phyloP scores from a whole-genome alignment of 78 protist genomes.

The Acrasis kona region DNA sequence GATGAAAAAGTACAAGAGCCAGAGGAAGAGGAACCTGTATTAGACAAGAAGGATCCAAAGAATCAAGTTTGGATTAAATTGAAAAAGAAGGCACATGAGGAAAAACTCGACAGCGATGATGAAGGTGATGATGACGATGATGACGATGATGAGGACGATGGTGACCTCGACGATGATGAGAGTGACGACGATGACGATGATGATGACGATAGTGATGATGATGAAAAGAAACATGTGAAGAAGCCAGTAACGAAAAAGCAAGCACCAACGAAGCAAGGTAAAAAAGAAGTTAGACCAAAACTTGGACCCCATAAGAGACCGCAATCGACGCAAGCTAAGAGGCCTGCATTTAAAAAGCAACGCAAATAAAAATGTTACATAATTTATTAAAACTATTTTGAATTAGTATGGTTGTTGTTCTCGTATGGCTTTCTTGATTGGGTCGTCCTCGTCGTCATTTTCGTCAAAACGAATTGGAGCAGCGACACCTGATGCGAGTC shows the following conservation, averaged over 20 bases:
- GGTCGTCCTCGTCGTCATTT: no score
- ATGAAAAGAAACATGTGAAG: constrained; percentile 18
- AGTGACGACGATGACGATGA: constrained; percentile 30
- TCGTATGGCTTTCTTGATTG: no score
- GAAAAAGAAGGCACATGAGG: neutral
- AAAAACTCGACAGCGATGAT: neutral
- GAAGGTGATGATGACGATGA: constrained; percentile 24
- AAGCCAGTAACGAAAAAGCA: neutral
- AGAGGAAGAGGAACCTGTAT: neutral
- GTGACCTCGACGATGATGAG: constrained; percentile 28
- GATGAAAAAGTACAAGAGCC: neutral
- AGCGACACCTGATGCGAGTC: no score
- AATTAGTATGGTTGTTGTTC: no score
- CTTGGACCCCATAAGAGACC: no score
- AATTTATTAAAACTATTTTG: no score
- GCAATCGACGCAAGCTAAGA: no score
- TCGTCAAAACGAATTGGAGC: no score
- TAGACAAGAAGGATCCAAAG: neutral
- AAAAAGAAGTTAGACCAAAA: no score
- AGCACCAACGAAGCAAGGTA: no score
- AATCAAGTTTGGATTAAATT: neutral
- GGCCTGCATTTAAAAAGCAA: no score
- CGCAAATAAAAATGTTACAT: no score
- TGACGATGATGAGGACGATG: neutral
- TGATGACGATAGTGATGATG: neutral